Evolutionary conservation across 2,329 filamentous ascomycete species (phyloP).

Genomic region (Botryotinia narcissicola): DNA sequence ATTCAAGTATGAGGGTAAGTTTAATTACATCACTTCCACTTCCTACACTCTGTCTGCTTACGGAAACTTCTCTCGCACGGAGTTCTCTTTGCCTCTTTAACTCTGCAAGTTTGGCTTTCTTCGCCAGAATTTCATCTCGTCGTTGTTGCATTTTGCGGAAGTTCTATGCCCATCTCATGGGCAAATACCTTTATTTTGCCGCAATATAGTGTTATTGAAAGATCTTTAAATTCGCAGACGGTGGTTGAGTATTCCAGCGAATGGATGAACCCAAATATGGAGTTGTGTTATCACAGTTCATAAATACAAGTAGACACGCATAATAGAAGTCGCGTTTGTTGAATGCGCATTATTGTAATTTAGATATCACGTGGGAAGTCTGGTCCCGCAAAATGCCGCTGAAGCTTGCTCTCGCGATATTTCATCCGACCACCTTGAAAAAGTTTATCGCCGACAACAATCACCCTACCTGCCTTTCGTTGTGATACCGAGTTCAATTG

Average conservation of each 20-base stretch:
- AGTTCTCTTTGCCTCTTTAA: slow-evolving; percentile 89
- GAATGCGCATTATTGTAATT: slow-evolving; percentile 16
- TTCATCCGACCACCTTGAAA: slow-evolving; percentile 29
- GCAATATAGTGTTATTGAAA: slow-evolving; percentile 3
- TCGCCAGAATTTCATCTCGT: slow-evolving; percentile 93
- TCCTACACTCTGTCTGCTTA: slow-evolving; percentile 65
- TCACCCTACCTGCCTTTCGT: slow-evolving; percentile 25
- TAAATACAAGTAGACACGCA: slow-evolving; percentile 6
- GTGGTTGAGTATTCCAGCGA: neutral
- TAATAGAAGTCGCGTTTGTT: slow-evolving; percentile 5
- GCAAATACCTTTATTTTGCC: slow-evolving; percentile 15
- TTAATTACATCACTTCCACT: slow-evolving; percentile 66
- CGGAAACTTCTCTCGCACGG: slow-evolving; percentile 71
- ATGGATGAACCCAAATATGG: neutral
- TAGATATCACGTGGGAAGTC: slow-evolving; percentile 14
- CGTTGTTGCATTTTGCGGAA: slow-evolving; percentile 57
- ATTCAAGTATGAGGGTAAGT: slow-evolving; percentile 30
- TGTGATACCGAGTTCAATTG: slow-evolving; percentile 36
- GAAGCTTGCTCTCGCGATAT: slow-evolving; percentile 17
- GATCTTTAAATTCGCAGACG: neutral
- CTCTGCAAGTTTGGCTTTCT: slow-evolving; percentile 95
- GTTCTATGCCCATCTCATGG: slow-evolving; percentile 34
- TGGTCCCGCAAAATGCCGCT: slow-evolving; percentile 21
- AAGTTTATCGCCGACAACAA: slow-evolving; percentile 22
- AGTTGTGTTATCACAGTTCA: slow-evolving; percentile 4